Base-by-base conservation (phyloP, 1,284 basidiomycete genomes). In the Malassezia pachydermatis region DNA sequence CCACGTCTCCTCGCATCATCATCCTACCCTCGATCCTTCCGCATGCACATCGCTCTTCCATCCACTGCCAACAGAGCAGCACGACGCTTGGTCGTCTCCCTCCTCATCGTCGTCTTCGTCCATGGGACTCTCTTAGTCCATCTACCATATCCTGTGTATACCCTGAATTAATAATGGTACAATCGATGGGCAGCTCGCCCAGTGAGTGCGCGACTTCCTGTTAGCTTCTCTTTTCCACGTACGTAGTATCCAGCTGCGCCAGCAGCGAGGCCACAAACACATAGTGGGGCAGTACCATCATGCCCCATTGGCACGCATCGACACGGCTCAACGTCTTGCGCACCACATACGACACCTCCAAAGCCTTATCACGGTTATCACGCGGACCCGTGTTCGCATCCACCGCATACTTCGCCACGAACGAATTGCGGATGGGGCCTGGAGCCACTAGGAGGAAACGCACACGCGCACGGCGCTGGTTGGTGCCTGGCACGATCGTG, bases 341-440 rank as follows among this genome's bases (percentile, higher is more conserved):
- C 9, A 47, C 45, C 9, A 52, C 45, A 14, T 52, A 33, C 11
- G 35, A 4, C 11, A 52, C 50, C 1, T 42, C 24, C 9, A 52
- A 32, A 14, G 50, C 50, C 1, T 34, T 14, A 16, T 42, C 24
- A 25, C 50, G 44, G 35, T 47, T 37, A 34, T 52, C 50, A 23
- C 50, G 50, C 20, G 50, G 50, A 7, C 50, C 50, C 19, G 38
- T 39, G 13, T 7, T 11, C 13, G 50, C 36, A 22, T 52, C 50
- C 17, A 47, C 44, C 11, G 50, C 23, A 32, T 52, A 47, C 43
- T 8, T 47, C 7, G 45, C 45, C 13, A 52, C 50, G 48, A 71
- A 71, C 23, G 56, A 62, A 17, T 60, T 65, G 17, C 51, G 37
- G 43, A 71, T 70, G 14, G 67, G 69, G 3, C 63, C 68, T 0